Evolutionary conservation across 441 rosid genomes (phyloP).

Genomic region (Flueggea neowawraea): DNA sequence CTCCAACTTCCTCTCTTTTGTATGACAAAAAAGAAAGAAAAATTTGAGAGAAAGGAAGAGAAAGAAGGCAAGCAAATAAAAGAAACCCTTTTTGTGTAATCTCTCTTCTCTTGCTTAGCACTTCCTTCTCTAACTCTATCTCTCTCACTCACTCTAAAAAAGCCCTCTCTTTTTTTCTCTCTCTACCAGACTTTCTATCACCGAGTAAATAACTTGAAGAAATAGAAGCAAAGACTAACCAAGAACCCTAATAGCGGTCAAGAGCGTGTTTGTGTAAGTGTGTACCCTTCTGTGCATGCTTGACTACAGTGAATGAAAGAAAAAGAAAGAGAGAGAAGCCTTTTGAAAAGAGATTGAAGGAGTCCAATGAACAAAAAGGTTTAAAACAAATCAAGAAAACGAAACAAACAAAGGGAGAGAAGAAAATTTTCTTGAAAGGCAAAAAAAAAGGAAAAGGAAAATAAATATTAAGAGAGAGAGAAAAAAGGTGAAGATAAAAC

Average conservation of each 20-base stretch:
- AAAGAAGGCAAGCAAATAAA: slow-evolving; percentile 33
- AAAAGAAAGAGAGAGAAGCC: slow-evolving; percentile 1
- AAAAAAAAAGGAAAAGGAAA: neutral
- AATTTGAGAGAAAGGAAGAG: slow-evolving; percentile 47
- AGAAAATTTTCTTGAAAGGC: neutral
- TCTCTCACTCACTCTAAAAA: slow-evolving; percentile 26
- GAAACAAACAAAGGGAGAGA: neutral
- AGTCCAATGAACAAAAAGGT: neutral
- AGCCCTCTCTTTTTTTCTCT: neutral
- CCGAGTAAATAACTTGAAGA: neutral
- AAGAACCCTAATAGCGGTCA: slow-evolving; percentile 41
- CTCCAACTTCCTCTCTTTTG: slow-evolving; percentile 58
- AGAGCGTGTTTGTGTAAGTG: neutral
- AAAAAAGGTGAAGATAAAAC: slow-evolving; percentile 28
- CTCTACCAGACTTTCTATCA: neutral
- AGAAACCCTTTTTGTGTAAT: neutral
- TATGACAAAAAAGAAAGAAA: neutral
- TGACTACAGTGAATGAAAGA: slow-evolving; percentile 16
- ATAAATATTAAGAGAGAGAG: neutral
- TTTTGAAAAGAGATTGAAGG: neutral
- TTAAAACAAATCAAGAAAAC: neutral
- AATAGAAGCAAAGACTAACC: neutral
- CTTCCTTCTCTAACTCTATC: slow-evolving; percentile 80
- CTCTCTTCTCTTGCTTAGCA: slow-evolving; percentile 25
- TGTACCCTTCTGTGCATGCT: slow-evolving; percentile 37